Base-by-base conservation (phyloP, 164 flowering plant species). In the Magnolia changhungtana region DNA sequence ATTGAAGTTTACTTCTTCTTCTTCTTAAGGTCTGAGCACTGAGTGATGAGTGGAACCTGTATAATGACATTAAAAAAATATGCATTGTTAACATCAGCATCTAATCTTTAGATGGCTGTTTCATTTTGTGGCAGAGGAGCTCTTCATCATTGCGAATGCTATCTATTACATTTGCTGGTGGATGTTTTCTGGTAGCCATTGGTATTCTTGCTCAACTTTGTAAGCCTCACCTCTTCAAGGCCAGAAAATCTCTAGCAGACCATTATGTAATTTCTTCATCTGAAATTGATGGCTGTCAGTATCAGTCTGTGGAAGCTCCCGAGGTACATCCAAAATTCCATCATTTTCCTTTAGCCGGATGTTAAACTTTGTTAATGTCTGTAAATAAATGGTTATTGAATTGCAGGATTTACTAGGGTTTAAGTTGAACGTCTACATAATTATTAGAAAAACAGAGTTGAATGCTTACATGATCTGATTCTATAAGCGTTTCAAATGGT, bases 61-160 rank as follows among this genome's bases (percentile, higher is more conserved):
- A 55, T 55, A 55, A 55, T 55, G 61, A 55, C 67, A 64, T 64
- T 64, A 1, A 20, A 21, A 64, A 64, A 11, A n/a, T 8, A 20
- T 64, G 67, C 8, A 19, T n/a, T 68, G 16, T 68, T 31, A 31
- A 20, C 37, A 27, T 58, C 29, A 72, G 23, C 69, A 61, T 73
- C 64, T 63, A 29, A 63, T 68, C 24, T 67, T 77, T 67, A 24
- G 19, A 51, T 50, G 21, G 65, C 50, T 72, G 72, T 29, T 72
- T 51, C n/a, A 31, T n/a, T 75, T 72, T 51, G 21, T 76, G 87
- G 76, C 94, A 95, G 99, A 79, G 83, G 77, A 79, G 78, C 73
- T 37, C 45, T 37, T 84, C 75, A 65, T 89, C 90, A 50, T 67
- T 88, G 76, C 74, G 83, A 75, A 45, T 81, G 69, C 69, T 96